These are phyloP conservation scores for Cylindrotheca fusiformis DNA, from an alignment of 108 stramenopile species.

Conservation along the genomic window DNA sequence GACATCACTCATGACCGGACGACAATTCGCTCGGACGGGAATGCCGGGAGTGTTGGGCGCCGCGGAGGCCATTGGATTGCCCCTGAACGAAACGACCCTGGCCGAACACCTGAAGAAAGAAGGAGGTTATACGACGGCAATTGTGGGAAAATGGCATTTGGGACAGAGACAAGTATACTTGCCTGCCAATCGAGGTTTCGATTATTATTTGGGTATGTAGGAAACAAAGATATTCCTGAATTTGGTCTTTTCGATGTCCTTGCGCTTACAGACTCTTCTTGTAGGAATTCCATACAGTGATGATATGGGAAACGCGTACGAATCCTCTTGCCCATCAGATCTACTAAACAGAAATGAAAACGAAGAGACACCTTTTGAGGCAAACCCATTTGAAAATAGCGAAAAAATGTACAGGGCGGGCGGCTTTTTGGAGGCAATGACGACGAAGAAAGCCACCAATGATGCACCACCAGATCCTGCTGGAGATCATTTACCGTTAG, in stretches of 20 bases:
- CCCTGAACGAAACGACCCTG: conserved; percentile 51
- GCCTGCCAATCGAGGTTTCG: conserved; percentile 63
- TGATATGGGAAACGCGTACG: conserved; percentile 38
- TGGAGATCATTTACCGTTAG: conserved; percentile 24
- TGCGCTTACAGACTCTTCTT: background rate
- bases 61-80: conserved; percentile 29
- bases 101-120: conserved; percentile 42
- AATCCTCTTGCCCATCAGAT: conserved; percentile 5
- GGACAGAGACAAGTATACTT: conserved; percentile 53
- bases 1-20: conserved; percentile 55
- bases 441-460: background rate
- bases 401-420: conserved; percentile 10
- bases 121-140: conserved; percentile 51
- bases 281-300: conserved; percentile 45
- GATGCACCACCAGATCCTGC: conserved; percentile 14
- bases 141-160: conserved; percentile 76
- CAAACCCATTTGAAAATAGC: background rate
- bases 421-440: conserved; percentile 3
- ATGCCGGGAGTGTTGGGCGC: conserved; percentile 53
- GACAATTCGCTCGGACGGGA: conserved; percentile 46
- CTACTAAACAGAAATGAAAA: background rate
- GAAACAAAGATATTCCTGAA: background rate
- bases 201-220: conserved; percentile 47
- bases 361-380: background rate
- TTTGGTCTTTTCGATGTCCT: background rate